Conservation (phyloP, 73 alveolate species). For the Symbiodinium natans region DNA sequence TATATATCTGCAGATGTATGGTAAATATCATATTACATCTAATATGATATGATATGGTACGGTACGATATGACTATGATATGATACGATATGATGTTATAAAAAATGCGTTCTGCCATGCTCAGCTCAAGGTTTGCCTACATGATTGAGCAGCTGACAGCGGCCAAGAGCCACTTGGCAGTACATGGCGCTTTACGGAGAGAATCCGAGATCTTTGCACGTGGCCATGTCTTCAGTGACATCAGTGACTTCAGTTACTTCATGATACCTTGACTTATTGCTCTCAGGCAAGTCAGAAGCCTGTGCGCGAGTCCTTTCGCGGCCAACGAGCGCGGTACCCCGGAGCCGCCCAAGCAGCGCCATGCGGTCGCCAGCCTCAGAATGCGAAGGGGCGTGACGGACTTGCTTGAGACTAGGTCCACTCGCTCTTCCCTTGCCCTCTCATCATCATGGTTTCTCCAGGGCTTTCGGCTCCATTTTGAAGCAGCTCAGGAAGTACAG, state of each 20-base stretch:
- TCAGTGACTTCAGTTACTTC: background rate
- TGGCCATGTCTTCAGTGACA: background rate
- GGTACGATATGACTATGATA: too few relatives aligned
- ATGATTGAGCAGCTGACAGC: slow-evolving; percentile 89
- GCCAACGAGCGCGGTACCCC: slow-evolving; percentile 82
- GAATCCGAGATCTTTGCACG: background rate
- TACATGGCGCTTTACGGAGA: too few relatives aligned
- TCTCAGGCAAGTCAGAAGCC: slow-evolving; percentile 77
- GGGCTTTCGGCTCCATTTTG: background rate
- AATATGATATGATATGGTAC: too few relatives aligned
- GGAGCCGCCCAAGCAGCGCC: slow-evolving; percentile 52
- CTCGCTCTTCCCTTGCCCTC: too few relatives aligned
- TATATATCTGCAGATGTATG: too few relatives aligned
- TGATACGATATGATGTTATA: too few relatives aligned
- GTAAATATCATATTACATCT: too few relatives aligned
- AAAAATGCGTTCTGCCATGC: too few relatives aligned
- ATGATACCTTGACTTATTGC: background rate
- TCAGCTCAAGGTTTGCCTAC: slow-evolving; percentile 59
- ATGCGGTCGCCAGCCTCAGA: slow-evolving; percentile 35
- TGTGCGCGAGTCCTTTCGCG: slow-evolving; percentile 76
- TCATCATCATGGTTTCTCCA: too few relatives aligned
- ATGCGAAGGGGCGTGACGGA: slow-evolving; percentile 30
- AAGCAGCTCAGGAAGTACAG: too few relatives aligned
- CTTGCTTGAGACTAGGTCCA: too few relatives aligned
- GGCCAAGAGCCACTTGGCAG: background rate